phyloP scores from a whole-genome alignment of 306 rosid genomes.

The Rubus idaeus region DNA sequence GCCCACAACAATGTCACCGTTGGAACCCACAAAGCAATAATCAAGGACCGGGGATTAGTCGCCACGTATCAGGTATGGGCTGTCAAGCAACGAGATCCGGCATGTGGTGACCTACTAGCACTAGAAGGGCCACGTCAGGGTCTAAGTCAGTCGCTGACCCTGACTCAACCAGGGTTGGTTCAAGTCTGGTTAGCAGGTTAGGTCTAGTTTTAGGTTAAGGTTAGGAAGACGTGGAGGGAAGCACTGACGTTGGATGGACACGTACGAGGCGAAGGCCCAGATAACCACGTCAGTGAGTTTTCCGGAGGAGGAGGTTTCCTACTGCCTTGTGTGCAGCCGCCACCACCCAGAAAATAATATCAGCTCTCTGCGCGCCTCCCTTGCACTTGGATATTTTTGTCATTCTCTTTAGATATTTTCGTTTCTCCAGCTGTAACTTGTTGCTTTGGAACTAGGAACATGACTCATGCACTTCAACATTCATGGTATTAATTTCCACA shows the following conservation, averaged over 20 bases:
- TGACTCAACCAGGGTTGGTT: neutral
- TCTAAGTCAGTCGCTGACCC: neutral
- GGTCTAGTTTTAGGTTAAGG: neutral
- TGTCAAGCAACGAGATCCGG: slow-evolving; percentile 15
- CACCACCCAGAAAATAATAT: neutral
- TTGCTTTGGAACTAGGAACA: slow-evolving; percentile 9
- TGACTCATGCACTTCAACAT: neutral
- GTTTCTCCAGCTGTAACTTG: neutral
- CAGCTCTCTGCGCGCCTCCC: neutral
- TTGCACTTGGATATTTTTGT: neutral
- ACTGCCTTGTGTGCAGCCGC: too few species aligned
- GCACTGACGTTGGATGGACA: neutral
- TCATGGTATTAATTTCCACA: neutral
- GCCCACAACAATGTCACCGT: too few species aligned
- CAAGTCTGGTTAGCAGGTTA: neutral
- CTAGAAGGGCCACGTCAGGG: neutral
- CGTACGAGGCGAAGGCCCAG: neutral
- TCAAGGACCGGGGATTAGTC: neutral
- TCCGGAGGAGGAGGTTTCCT: neutral
- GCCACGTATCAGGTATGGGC: slow-evolving; percentile 19
- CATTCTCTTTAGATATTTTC: neutral
- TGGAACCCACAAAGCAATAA: neutral
- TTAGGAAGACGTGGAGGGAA: slow-evolving; percentile 5
- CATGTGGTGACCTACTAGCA: slow-evolving; percentile 13
- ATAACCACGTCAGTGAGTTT: neutral